phyloP scores from a whole-genome alignment of 2,329 filamentous ascomycete genomes.

The Apiospora phragmitis region DNA sequence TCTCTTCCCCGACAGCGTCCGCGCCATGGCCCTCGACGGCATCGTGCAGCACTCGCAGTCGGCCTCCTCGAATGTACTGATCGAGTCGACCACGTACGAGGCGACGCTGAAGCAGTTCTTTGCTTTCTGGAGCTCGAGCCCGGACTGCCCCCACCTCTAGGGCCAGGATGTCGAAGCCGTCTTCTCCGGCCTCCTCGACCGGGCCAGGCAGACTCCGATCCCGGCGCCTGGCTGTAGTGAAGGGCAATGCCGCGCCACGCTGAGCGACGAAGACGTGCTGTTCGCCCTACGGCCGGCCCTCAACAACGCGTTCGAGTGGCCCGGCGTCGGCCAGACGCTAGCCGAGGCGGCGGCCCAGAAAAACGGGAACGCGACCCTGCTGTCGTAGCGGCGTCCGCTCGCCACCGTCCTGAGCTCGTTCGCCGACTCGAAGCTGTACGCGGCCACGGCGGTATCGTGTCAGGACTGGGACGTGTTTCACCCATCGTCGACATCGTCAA shows the following conservation, averaged over 20 bases:
- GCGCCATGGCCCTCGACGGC: conserved; percentile 45
- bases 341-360: too few species aligned
- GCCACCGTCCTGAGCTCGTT: not conserved
- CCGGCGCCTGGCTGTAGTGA: conserved; percentile 34
- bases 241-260: not conserved
- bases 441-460: not conserved
- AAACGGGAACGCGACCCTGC: not conserved
- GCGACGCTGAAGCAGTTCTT: conserved; percentile 38
- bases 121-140: conserved; percentile 32
- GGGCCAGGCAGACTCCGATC: conserved; percentile 34
- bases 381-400: not conserved
- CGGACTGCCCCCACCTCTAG: conserved; percentile 31
- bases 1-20: conserved; percentile 43
- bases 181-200: conserved; percentile 28
- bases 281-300: not conserved
- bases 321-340: not conserved
- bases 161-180: conserved; percentile 28
- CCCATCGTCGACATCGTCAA: too few species aligned
- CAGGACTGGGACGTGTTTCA: not conserved
- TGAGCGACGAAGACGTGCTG: not conserved
- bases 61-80: conserved; percentile 34
- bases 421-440: too few species aligned
- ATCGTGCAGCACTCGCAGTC: conserved; percentile 41
- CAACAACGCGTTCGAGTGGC: not conserved
- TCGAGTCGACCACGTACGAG: conserved; percentile 38